Base-by-base conservation (phyloP, 2,329 filamentous ascomycete genomes). In the Colletotrichum eremochloae region DNA sequence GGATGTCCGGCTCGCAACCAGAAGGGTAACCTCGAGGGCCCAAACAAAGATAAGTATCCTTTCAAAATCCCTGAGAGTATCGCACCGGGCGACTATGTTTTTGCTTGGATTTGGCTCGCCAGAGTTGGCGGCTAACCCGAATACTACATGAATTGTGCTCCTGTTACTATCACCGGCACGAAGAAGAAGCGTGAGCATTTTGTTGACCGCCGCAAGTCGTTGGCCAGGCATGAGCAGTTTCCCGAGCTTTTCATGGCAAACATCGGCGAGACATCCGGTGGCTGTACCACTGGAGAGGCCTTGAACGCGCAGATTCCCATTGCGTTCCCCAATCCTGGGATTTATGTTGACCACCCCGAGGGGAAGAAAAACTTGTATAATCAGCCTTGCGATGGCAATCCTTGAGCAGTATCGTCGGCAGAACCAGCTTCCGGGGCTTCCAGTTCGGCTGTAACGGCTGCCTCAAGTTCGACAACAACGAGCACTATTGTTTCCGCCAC, bases 61-160 rank as follows among this genome's bases (percentile, higher is more conserved):
- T 72, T 72, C 53, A 15, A 24, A 4, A 48, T 72, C 8, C 69
- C 69, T 6, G n/a, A 57, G 20, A 62, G 60, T n/a, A 72, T 72
- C 24, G 15, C 60, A 29, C 69, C 69, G 8, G 69, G 69, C 0
- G 69, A 72, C 36, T 72, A 72, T 24, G 60, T 67, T 14, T 72
- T 72, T n/a, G 69, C 69, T 38, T 72, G 69, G 69, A 69, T 50
- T n/a, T 72, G 69, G 69, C 66, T 64, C 29, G 66, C 69, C 15
- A 56, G 69, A 0, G 46, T 72, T 8, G 69, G 66, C 0, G 66
- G 66, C 0, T 65, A 69, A 40, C 69, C 69, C 0, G 66, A 72
- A 60, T 72, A 72, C 15, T 72, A 72, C 55, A 72, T 72, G 69
- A 72, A 72, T 15, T 72, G 69, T 55, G 69, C 69, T 18, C 69